Evolutionary conservation across 352 stramenopile genomes (phyloP).

Genomic region (Peronospora farinosa): DNA sequence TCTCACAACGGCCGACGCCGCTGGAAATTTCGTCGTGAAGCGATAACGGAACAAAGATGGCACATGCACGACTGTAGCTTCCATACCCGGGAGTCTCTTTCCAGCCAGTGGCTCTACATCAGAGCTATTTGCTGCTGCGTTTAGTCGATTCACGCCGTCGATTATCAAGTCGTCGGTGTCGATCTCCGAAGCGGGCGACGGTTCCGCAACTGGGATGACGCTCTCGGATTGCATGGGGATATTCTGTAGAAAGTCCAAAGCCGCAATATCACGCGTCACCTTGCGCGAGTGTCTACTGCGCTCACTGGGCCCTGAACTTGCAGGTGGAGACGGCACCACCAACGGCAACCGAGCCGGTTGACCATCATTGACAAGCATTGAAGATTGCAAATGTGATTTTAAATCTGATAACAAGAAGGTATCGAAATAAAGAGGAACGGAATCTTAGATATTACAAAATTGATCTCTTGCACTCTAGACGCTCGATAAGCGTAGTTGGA

Average conservation of each 20-base stretch:
- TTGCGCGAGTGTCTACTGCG: constrained; percentile 59
- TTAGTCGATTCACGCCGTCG: neutral
- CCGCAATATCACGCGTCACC: constrained; percentile 80
- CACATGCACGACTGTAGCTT: constrained; percentile 57
- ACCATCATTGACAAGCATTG: constrained; percentile 9
- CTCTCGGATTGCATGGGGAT: constrained; percentile 79
- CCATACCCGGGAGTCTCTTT: constrained; percentile 57
- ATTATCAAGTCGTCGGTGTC: constrained; percentile 2
- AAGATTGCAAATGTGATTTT: neutral
- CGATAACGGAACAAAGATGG: constrained; percentile 67
- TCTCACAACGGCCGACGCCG: constrained; percentile 66
- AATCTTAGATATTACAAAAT: too few relatives aligned
- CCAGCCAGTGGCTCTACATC: constrained; percentile 57
- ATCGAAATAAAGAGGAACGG: neutral
- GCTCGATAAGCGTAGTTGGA: too few relatives aligned
- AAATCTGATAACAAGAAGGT: neutral
- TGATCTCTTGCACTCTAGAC: too few relatives aligned
- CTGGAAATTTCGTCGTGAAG: constrained; percentile 71
- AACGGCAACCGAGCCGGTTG: constrained; percentile 12
- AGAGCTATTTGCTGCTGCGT: neutral
- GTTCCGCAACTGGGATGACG: constrained; percentile 1
- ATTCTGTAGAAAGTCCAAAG: constrained; percentile 83
- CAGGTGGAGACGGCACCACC: constrained; percentile 21
- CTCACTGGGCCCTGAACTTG: constrained; percentile 43
- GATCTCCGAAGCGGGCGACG: constrained; percentile 5